A percentile compares a stretch with the other conserved stretches of the same genome.
These are phyloP conservation scores for Elaeis guineensis DNA, from an alignment of 176 grass and related monocot genomes.

Conservation along the genomic window DNA sequence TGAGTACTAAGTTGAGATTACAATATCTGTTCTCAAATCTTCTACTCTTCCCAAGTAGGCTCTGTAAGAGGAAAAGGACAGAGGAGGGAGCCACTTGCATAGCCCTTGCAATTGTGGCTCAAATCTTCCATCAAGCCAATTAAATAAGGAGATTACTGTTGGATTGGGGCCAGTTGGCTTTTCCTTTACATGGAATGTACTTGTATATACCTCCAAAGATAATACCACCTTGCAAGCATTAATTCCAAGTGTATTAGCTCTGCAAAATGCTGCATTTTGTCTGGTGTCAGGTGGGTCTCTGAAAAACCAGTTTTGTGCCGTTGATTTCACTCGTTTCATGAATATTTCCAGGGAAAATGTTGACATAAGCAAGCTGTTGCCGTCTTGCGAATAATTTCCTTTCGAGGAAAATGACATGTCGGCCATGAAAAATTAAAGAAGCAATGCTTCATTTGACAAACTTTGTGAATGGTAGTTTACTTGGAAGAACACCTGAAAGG, in stretches of 20 bases:
- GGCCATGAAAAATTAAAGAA: too few species aligned
- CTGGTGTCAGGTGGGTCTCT: slow-evolving; percentile 8
- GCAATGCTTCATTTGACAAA: too few species aligned
- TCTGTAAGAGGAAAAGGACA: not conserved
- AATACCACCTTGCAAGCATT: not conserved
- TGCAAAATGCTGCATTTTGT: slow-evolving; percentile 12
- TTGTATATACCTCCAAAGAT: not conserved
- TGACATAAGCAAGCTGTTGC: too few species aligned
- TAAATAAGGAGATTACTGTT: not conserved
- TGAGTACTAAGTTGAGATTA: not conserved
- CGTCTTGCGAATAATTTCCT: too few species aligned
- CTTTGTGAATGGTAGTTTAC: too few species aligned
- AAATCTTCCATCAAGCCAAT: slow-evolving; percentile 9
- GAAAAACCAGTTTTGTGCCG: slow-evolving; percentile 38
- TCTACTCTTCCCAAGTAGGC: not conserved
- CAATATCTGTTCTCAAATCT: slow-evolving; percentile 8
- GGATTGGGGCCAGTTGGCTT: slow-evolving; percentile 2
- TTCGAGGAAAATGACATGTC: too few species aligned
- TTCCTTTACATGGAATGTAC: not conserved
- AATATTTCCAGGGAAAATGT: too few species aligned
- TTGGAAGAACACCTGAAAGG: too few species aligned
- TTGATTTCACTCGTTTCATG: slow-evolving; percentile 32
- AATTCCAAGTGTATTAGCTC: slow-evolving; percentile 1
- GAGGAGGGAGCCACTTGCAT: slow-evolving; percentile 3
- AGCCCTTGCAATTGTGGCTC: not conserved